Evolutionary conservation across 768 basidiomycete species (phyloP), one percentile per base, ranked within the genome.

Genomic region (Boletus pseudo-olivaceus): DNA sequence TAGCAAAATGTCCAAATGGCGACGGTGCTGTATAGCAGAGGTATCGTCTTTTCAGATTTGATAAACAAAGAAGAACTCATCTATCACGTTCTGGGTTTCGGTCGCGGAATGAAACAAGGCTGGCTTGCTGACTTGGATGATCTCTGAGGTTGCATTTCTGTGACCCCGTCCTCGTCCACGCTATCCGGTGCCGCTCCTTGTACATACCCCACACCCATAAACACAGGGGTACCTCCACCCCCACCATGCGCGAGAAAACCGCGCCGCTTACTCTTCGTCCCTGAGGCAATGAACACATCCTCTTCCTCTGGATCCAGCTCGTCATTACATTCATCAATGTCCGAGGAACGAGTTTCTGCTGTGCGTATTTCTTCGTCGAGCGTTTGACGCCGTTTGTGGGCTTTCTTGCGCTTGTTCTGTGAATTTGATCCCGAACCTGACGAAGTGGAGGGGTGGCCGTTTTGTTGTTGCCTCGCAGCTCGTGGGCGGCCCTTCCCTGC

Each of bases 191-290:
- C 70, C 1, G 69, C 82, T n/a, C 80, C 85, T 41, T 79, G 77
- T 5, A 87, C 79, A 60, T 85, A 85, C 4, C 86, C 87, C 27
- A 75, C 79, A 8, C 83, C 85, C 82, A 89, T 84, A 54, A 83
- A 82, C 11, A 92, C 84, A 1, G 88, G 84, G 1, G 64, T 54
- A 1, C 90, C 90, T 23, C 84, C 88, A 10, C 79, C 88, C 1
- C 90, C 89, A 12, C 89, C 89, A 61, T 82, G 84, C 4, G 87
- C 84, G 20, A 90, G 72, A 57, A 90, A 92, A 2, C 87, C 85
- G 5, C 65, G 71, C 17, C 69, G 74, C 60, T 77, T 81, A 47
- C 76, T 80, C 63, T 75, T 75, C 38, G 74, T 80, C 11, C 87
- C 87, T 2, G 80, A 76, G 17, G 79, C 85, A 2, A 75, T 67